These are phyloP conservation scores for Vaccinium darrowii DNA, from an alignment of 148 eudicot species.

Conservation along the genomic window DNA sequence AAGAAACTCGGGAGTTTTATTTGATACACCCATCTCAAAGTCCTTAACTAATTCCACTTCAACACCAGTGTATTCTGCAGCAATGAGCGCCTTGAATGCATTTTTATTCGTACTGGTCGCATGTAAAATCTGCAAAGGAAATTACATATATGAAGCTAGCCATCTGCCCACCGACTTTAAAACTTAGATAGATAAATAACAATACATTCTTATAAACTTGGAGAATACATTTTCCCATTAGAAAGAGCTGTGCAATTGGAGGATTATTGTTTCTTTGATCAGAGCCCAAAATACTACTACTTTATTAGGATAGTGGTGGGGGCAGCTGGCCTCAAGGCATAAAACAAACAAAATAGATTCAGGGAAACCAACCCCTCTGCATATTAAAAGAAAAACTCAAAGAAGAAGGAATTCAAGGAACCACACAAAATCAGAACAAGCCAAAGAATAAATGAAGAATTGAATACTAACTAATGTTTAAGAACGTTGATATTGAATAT, in stretches of 20 bases:
- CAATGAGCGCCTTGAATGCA: slow-evolving; percentile 64
- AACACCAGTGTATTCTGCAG: slow-evolving; percentile 60
- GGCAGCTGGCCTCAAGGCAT: no score
- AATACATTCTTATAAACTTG: no score
- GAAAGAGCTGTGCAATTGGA: neutral
- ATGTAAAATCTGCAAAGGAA: slow-evolving; percentile 49
- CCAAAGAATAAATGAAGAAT: no score
- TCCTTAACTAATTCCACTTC: slow-evolving; percentile 47
- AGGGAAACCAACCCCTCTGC: no score
- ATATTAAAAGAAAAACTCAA: no score
- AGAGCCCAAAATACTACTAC: no score
- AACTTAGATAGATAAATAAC: neutral
- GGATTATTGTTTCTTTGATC: neutral
- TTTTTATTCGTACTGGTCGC: slow-evolving; percentile 52
- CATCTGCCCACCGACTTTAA: neutral
- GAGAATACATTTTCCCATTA: neutral
- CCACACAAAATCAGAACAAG: no score
- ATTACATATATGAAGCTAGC: neutral
- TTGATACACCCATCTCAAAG: slow-evolving; percentile 66
- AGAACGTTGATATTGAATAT: no score
- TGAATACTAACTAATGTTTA: no score
- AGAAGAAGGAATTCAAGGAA: no score
- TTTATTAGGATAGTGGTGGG: no score
- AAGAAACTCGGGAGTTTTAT: slow-evolving; percentile 67
- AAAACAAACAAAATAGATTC: no score